Evolutionary conservation across 2,329 filamentous ascomycete species (phyloP).

Genomic region (Talaromyces sp.): DNA sequence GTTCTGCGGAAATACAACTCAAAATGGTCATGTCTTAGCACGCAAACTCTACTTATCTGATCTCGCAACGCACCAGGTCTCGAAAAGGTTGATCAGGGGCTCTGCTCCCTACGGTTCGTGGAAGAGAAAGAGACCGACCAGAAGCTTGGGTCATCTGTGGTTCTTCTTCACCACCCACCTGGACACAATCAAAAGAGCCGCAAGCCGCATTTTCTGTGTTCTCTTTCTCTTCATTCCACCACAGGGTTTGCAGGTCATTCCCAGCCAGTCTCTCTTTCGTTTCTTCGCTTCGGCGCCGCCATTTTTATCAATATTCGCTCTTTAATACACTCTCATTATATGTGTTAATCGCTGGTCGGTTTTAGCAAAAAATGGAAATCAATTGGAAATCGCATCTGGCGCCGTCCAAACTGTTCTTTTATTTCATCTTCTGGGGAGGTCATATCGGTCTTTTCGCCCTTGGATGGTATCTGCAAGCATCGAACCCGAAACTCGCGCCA

Average conservation of each 20-base stretch:
- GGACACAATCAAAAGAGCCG: not conserved
- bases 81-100: slow-evolving; percentile 4
- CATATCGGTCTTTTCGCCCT: slow-evolving; percentile 76
- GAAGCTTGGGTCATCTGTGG: not conserved
- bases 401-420: slow-evolving; percentile 70
- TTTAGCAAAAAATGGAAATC: slow-evolving; percentile 36
- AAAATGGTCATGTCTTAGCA: slow-evolving; percentile 3
- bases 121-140: not conserved
- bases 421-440: slow-evolving; percentile 74
- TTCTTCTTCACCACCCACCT: not conserved
- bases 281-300: not conserved
- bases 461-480: slow-evolving; percentile 80
- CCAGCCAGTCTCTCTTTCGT: slow-evolving; percentile 8
- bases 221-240: not conserved
- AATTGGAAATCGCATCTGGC: slow-evolving; percentile 58
- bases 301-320: not conserved
- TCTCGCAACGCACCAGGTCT: slow-evolving; percentile 1
- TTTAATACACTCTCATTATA: not conserved
- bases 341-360: slow-evolving; percentile 23
- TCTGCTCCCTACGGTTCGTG: slow-evolving; percentile 2
- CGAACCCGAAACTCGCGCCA: slow-evolving; percentile 64
- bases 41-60: not conserved
- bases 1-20: not conserved
- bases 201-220: not conserved
- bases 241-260: slow-evolving; percentile 8